Evolutionary conservation across 2,329 filamentous ascomycete genomes (phyloP).

Genomic region (Xylariales sp.): DNA sequence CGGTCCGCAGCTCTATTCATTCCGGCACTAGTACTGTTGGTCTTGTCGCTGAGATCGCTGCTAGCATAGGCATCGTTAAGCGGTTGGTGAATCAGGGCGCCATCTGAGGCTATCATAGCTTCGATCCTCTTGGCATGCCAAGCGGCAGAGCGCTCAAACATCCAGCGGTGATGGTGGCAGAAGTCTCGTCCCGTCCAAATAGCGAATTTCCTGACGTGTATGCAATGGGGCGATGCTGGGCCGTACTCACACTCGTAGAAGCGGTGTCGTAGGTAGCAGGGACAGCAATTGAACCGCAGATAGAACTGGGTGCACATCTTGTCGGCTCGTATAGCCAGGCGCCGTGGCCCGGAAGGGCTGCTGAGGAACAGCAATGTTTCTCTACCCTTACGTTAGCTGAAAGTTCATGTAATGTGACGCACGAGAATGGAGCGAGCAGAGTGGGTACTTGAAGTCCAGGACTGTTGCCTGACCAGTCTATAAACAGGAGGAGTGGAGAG

Average conservation of each 20-base stretch:
- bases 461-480: too few relatives aligned
- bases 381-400: not conserved
- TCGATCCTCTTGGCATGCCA: constrained; percentile 5
- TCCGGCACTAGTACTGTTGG: too few relatives aligned
- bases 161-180: constrained; percentile 12
- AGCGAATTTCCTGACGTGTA: constrained; percentile 10
- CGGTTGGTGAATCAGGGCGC: not conserved
- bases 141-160: constrained; percentile 1
- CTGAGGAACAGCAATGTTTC: too few relatives aligned
- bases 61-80: too few relatives aligned
- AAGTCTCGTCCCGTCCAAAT: constrained; percentile 13
- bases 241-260: constrained; percentile 16
- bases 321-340: not conserved
- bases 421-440: too few relatives aligned
- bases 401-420: too few relatives aligned
- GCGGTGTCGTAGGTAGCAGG: constrained; percentile 16
- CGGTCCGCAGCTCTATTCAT: too few relatives aligned
- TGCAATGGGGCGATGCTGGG: constrained; percentile 13
- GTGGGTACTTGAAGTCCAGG: too few relatives aligned
- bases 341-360: not conserved
- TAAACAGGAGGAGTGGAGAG: too few relatives aligned
- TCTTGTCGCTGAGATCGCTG: too few relatives aligned
- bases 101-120: not conserved
- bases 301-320: constrained; percentile 19
- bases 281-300: constrained; percentile 14